phyloP scores from a whole-genome alignment of 345 rosid species.

The Ceriops zippeliana region DNA sequence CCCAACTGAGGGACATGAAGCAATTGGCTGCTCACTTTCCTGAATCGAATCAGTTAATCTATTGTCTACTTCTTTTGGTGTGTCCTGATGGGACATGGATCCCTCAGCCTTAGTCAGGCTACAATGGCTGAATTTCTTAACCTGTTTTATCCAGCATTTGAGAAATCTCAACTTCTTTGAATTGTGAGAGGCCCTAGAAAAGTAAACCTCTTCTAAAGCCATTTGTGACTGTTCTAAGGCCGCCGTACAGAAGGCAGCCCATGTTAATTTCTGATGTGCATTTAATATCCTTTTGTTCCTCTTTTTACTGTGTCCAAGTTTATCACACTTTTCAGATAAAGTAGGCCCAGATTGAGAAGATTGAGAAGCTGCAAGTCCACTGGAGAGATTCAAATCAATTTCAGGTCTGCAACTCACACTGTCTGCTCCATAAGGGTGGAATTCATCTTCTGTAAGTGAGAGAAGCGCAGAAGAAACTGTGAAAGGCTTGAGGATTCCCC shows the following conservation, averaged over 20 bases:
- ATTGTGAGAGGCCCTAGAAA: slow-evolving; percentile 40
- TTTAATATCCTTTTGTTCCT: slow-evolving; percentile 31
- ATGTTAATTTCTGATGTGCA: slow-evolving; percentile 43
- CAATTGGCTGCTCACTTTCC: slow-evolving; percentile 45
- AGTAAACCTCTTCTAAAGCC: slow-evolving; percentile 58
- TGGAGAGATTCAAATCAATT: slow-evolving; percentile 10
- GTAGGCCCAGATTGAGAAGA: slow-evolving; percentile 21
- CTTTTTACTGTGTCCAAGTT: slow-evolving; percentile 26
- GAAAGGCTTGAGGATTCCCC: slow-evolving; percentile 77
- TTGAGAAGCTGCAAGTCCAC: slow-evolving; percentile 20
- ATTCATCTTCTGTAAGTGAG: slow-evolving; percentile 33
- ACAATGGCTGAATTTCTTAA: slow-evolving; percentile 38
- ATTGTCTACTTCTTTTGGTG: slow-evolving; percentile 36
- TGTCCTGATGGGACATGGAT: slow-evolving; percentile 26
- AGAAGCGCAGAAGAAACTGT: slow-evolving; percentile 62
- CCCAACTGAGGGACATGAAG: slow-evolving; percentile 55
- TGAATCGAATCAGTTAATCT: slow-evolving; percentile 33
- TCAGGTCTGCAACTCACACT: slow-evolving; percentile 9
- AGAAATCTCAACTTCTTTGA: slow-evolving; percentile 80
- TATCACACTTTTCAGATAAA: slow-evolving; percentile 17
- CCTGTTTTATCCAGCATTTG: slow-evolving; percentile 92
- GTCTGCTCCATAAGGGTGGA: slow-evolving; percentile 17
- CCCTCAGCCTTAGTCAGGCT: slow-evolving; percentile 26
- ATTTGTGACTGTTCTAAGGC: slow-evolving; percentile 44
- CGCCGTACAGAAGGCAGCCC: slow-evolving; percentile 57